Evolutionary conservation across 2,329 filamentous ascomycete species (phyloP), one percentile per base, ranked within the genome.

Genomic region (Sporothrix schenckii): DNA sequence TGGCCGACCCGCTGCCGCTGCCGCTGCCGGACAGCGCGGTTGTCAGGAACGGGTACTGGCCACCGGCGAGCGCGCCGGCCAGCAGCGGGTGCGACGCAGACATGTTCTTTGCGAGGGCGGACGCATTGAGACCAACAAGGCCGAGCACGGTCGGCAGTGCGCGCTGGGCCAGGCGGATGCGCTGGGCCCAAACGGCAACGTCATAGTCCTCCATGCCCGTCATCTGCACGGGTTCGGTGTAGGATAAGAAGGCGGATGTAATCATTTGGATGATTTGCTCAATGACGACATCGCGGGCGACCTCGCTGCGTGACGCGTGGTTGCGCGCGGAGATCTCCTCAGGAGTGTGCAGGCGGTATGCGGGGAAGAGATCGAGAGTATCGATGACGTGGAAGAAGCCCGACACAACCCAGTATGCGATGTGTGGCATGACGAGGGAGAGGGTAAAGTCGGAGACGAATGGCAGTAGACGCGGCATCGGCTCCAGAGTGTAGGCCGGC

Each of bases 261-360:
- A 86, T 80, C 30, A 92, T 91, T 83, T 99, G 95, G 65, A 99
- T 92, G 72, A 94, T 79, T 79, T 99, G 95, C 81, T 99, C 94
- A 71, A 98, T 78, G 69, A 98, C 82, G 75, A 98, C 94, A 83
- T 98, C 94, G 79, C 92, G 90, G 73, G 94, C 88, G 3, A 97
- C 93, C 77, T 97, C 91, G 81, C 87, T 92, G 73, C 93, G 88
- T 61, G 91, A 88, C 68, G 93, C 94, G 77, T 92, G 92, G 80
- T 97, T 97, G 76, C 94, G 88, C 80, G 92, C 92, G 49, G 89
- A 79, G 73, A 98, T 91, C 80, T 98, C 94, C 68, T 93, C 93
- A 16, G 95, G 95, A 0, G 95, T 98, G 81, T 99, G 95, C 54
- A 99, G 85, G 73, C 95, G 91, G 81, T 98, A 97, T 76, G 96